Base-by-base conservation (phyloP, 345 rosid genomes). In the Trapa incisa region DNA sequence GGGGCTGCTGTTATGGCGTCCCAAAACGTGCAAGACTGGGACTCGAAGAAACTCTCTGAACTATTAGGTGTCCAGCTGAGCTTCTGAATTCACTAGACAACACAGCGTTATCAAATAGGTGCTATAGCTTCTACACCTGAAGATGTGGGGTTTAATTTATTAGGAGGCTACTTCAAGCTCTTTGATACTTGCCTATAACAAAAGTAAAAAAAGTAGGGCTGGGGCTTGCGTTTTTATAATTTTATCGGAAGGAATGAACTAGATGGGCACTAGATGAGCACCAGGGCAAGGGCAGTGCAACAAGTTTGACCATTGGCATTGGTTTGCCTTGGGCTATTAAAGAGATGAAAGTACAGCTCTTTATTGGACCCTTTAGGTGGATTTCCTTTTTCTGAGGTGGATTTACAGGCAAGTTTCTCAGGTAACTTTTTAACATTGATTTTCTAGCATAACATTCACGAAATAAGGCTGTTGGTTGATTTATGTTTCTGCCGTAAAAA, bases 1-100 rank as follows among this genome's bases (percentile, higher is more conserved):
- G 77, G 77, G 61, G 82, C 75, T 50, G 85, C 75, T 22, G 29
- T 22, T 54, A 53, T 78, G 37, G 9, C 80, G 63, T 81, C 78
- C 75, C 81, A 64, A 63, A 80, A 75, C 17, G 32, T 61, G 10
- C 66, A 83, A 50, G 16, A 37, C 4, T 71, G 67, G 83, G 80
- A 75, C 76, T 37, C 69, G 69, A 71, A 78, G 64, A 76, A 79
- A 68, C 62, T 85, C 52, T 69, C 71, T 4, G 79, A 69, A n/a
- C 11, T 58, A 41, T 61, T 85, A 63, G 74, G 68, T 66, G 58
- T 64, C 32, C 63, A 63, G 48, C 36, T 33, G 64, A 70, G 16
- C 64, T 64, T 53, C 52, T 64, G 45, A 64, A 32, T 70, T 35
- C 43, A 4, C 29, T 3, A 4, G 33, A 1, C 35, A 6, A 22